Base-by-base conservation (phyloP, 768 basidiomycete species). In the Serendipita sp. region DNA sequence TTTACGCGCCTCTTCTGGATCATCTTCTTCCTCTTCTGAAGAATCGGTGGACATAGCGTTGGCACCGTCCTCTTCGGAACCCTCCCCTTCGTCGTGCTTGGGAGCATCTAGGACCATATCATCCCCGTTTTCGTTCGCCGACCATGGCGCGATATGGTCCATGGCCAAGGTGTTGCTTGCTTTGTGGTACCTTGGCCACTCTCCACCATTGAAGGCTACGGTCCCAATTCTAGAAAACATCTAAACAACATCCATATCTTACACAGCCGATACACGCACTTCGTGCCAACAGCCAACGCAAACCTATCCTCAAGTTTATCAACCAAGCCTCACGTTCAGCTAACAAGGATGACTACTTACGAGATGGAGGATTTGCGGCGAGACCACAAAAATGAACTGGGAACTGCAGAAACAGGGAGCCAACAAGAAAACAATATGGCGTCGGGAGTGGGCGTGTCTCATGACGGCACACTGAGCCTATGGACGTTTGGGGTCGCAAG, bases 21-120 rank as follows among this genome's bases (percentile, higher is more conserved):
- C 92, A 56, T 95, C 92, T 44, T 94, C 90, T 41, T 83, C 86
- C 71, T 92, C 89, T 70, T 91, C 90, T 51, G 89, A 91, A 73
- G 89, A 91, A 74, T 92, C 89, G 72, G 88, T 88, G 18, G 84
- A 82, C 65, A 75, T 75, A 64, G 76, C 78, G 45, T 67, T 66
- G 28, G 63, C 67, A n/a, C 65, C 68, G n/a, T 45, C 67, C 10
- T 66, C 68, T 32, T 58, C 66, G 13, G 64, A 46, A 11, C 63
- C 68, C 16, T 63, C 68, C 65, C 63, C 68, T 23, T 65, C 68
- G 28, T 69, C 68, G 18, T 67, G 44, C 28, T 60, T 38, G 36
- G 56, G 56, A n/a, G 16, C 30, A 34, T 60, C 56, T 36, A 60
- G 28, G n/a, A 28, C 56, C 56, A 60, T 60, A 28, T 35, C 28